These are phyloP conservation scores for Salix caprea DNA, from an alignment of 345 rosid genomes.

Conservation along the genomic window DNA sequence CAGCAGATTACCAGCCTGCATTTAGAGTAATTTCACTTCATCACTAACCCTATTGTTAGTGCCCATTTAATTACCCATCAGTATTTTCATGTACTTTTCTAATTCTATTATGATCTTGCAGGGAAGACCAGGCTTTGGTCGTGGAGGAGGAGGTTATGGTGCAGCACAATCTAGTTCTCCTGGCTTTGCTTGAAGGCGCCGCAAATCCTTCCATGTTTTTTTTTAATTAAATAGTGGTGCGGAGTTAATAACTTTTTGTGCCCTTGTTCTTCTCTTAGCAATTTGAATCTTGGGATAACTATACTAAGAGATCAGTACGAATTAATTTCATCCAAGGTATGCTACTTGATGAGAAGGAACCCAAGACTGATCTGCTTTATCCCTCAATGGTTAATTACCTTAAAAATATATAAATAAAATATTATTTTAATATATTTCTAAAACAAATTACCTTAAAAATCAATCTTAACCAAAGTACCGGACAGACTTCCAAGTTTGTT, in stretches of 20 bases:
- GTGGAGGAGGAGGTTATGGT: constrained; percentile 65
- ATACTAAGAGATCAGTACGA: background rate
- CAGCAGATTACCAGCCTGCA: constrained; percentile 45
- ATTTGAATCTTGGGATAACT: background rate
- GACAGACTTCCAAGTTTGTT: too few species aligned
- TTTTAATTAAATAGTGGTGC: background rate
- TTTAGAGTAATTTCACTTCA: constrained; percentile 30
- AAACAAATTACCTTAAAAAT: too few species aligned
- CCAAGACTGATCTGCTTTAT: background rate
- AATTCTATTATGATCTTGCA: constrained; percentile 14
- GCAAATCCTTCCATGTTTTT: background rate
- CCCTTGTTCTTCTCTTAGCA: background rate
- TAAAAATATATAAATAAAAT: too few species aligned
- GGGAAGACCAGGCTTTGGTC: constrained; percentile 74
- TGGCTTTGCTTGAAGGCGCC: constrained; percentile 37
- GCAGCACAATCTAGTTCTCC: constrained; percentile 48
- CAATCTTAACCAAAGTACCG: too few species aligned
- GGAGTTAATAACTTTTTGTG: background rate
- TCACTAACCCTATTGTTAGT: background rate
- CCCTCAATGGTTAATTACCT: background rate
- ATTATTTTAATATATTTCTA: too few species aligned
- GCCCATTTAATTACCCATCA: background rate
- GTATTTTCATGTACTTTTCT: background rate
- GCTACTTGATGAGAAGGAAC: background rate
- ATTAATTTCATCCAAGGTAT: too few species aligned